Base-by-base conservation (phyloP, 176 grass and related monocot genomes). In the Tillandsia fasciculata region DNA sequence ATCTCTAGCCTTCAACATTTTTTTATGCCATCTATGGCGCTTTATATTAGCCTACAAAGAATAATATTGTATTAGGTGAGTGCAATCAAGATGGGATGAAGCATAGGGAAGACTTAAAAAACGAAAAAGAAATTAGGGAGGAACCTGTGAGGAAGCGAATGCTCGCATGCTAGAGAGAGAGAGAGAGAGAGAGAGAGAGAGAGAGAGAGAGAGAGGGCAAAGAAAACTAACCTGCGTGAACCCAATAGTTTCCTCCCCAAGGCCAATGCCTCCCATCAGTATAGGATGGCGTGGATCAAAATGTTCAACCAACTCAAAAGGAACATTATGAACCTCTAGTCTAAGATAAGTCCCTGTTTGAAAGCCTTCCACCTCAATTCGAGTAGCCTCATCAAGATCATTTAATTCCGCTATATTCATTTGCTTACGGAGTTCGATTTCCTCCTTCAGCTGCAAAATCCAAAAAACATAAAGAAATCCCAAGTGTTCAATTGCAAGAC, bases 271-370 rank as follows among this genome's bases (percentile, higher is more conserved):
- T 63, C 94, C 94, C 71, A 99, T 80, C 24, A 99, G 80, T 65
- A 99, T 81, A 68, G 94, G 94, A 63, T 99, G 89, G 54, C 74
- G 65, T 57, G 89, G 87, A 80, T 93, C 84, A 79, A 99, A 99
- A 85, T 99, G 77, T 82, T 99, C 89, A 50, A 93, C 84, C 70
- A 99, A 82, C 82, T 99, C 94, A 83, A 70, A 90, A 12, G 94
- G 94, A 71, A 99, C 84, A 79, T 77, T 82, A 83, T 87, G 94
- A 67, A 99, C 70, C 64, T 99, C 94, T 79, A 99, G 73, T 78
- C 94, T 92, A 71, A 93, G 42, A 12, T 93, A 99, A 77, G 87
- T 93, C 52, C 94, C 94, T 65, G 77, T 82, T 74, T 82, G 87
- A 83, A 99, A 93, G 33, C 94, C 94, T 71, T 99, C 94, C 51